phyloP scores from a whole-genome alignment of 768 basidiomycete genomes.

The Cubamyces lactineus region DNA sequence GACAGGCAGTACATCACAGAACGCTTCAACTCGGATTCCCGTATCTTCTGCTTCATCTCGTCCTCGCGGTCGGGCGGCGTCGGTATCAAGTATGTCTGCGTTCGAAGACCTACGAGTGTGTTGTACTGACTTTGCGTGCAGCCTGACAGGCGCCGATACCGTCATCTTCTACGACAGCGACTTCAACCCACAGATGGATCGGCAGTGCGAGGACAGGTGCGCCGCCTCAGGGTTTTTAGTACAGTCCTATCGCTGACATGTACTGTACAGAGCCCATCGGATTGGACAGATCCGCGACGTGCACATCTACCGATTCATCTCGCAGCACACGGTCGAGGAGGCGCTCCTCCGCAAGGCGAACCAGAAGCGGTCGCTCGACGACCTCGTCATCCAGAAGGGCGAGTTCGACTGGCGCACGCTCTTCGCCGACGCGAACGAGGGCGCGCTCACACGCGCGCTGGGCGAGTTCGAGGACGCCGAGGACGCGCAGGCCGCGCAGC shows the following conservation, averaged over 20 bases:
- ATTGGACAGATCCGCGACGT: slow-evolving; percentile 97
- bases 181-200: slow-evolving; percentile 97
- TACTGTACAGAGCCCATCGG: slow-evolving; percentile 77
- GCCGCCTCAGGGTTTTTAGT: no score
- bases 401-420: slow-evolving; percentile 94
- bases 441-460: slow-evolving; percentile 70
- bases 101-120: neutral
- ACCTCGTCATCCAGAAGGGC: slow-evolving; percentile 89
- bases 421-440: slow-evolving; percentile 60
- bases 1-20: slow-evolving; percentile 92
- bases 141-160: slow-evolving; percentile 88
- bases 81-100: slow-evolving; percentile 83
- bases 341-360: slow-evolving; percentile 97
- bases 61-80: slow-evolving; percentile 82
- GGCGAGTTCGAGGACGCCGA: slow-evolving; percentile 88
- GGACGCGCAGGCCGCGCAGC: slow-evolving; percentile 78
- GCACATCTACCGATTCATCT: slow-evolving; percentile 94
- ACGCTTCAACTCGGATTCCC: slow-evolving; percentile 76
- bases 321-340: slow-evolving; percentile 90
- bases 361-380: slow-evolving; percentile 91
- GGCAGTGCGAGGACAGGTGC: slow-evolving; percentile 92
- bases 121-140: slow-evolving; percentile 35
- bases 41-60: slow-evolving; percentile 88
- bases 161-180: slow-evolving; percentile 98
- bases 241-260: neutral